Conservation (phyloP, 2,329 filamentous ascomycete species). For the Zymoseptoria ardabiliae region DNA sequence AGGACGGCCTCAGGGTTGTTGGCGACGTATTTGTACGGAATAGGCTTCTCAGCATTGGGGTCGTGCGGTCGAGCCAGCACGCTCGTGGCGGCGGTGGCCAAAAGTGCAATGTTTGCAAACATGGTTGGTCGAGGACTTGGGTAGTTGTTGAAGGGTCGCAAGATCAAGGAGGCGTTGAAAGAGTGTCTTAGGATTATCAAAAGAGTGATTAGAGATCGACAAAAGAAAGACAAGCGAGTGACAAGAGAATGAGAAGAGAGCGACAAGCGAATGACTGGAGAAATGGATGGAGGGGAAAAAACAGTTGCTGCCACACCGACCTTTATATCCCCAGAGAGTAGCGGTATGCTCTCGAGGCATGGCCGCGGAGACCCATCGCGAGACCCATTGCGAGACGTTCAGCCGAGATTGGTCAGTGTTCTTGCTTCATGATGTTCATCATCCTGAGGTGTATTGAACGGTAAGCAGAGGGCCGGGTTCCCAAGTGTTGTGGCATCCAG, state of each 20-base stretch:
- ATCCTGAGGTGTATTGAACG: neutral
- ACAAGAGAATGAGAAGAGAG: neutral
- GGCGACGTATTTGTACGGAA: neutral
- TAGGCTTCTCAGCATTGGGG: neutral
- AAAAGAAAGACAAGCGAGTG: neutral
- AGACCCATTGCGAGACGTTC: neutral
- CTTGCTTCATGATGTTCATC: neutral
- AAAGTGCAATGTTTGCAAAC: neutral
- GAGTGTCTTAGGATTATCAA: too few species aligned
- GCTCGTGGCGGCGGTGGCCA: neutral
- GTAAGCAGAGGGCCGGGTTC: neutral
- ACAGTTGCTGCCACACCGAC: neutral
- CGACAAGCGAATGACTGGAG: neutral
- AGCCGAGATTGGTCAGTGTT: neutral
- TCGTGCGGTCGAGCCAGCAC: neutral
- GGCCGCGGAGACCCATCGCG: neutral
- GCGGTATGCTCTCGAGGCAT: neutral
- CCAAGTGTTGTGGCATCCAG: neutral
- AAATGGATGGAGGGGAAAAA: neutral
- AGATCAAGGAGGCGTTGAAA: neutral
- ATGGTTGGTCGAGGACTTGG: neutral
- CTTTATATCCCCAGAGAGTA: neutral
- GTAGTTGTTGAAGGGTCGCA: neutral
- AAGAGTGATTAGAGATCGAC: too few species aligned
- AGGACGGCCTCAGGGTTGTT: neutral